Base-by-base conservation (phyloP, 805 yeast genomes). In the Zygotorulaspora florentina region DNA sequence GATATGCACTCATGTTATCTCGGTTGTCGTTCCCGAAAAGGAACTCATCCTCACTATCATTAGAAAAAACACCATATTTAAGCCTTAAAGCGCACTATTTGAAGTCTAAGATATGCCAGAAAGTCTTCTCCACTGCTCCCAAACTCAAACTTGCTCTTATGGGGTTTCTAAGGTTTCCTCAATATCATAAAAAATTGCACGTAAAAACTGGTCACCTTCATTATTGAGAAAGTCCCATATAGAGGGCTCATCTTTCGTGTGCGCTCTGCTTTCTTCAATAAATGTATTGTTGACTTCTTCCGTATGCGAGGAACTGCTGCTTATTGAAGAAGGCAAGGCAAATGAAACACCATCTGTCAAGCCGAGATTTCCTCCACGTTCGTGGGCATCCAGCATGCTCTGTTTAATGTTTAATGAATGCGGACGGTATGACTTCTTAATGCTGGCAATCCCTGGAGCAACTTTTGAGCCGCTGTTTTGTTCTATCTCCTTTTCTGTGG, bases 201-300 rank as follows among this genome's bases (percentile, higher is more conserved):
- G 51, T 13, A 64, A 41, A 43, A 56, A 62, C 25, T 47, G 52
- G 36, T 64, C 68, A 12, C 67, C 67, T 0, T 66, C 62, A 28
- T 52, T 49, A 29, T 62, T 61, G 30, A 65, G 45, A 40, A 64
- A 64, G 42, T 63, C 66, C 68, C 68, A 63, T 6, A 64, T 23
- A 2, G 49, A 25, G 13, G 38, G 16, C 11, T 35, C 38, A 8
- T 15, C 38, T 12, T 38, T 26, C 18, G 23, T 16, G 15, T 34
- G 13, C 6, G 11, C 12, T 9, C 27, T 36, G 8, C 6, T 17
- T 8, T 16, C 42, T 18, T 20, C 29, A 41, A 17, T 17, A n/a
- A 18, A 13, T 20, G 36, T 9, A 12, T 13, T 18, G 27, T 23
- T 30, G n/a, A 30, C 23, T n/a, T 30, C 31, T 1, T 25, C 34